Base-by-base conservation (phyloP, 202 grass and related monocot species). In the Schoenoplectus tabernaemontani region DNA sequence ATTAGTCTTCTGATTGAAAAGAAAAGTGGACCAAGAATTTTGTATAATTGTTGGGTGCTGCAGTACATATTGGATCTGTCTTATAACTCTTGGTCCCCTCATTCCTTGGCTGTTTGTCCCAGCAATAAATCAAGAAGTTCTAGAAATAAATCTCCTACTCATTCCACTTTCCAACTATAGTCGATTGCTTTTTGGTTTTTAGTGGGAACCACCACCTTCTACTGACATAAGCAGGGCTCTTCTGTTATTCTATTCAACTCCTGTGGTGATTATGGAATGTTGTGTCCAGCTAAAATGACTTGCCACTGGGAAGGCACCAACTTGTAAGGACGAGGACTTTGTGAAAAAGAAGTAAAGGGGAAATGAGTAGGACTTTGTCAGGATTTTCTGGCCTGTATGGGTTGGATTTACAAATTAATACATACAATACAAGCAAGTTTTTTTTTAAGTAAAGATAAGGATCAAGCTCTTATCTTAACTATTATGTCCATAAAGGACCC, bases 141-240 rank as follows among this genome's bases (percentile, higher is more conserved):
- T 56, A 56, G 15, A 56, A 56, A 56, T 56, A 56, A 50, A 63
- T 65, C 34, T 28, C 42, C 43, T 80, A 7, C 62, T 32, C 15
- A 65, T 65, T 70, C 64, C 64, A 82, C 63, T 72, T 72, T 82
- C 39, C 47, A 75, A 76, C 28, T n/a, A n/a, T 23, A 53, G 47
- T 83, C 64, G 41, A 83, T 76, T 76, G 81, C 2, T 34, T 70
- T 44, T 70, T 37, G 50, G 20, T n/a, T 61, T 75, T 7, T 5
- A 63, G 10, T 65, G 39, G 59, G 58, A 7, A 22, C 75, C 51
- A 43, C 75, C 32, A 56, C 78, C 78, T 65, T 46, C 23, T 50
- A 43, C 50, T 36, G 57, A 46, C 78, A 80, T 80, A 41, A 74
- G 44, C 63, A 11, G 74, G 75, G 46, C 54, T 51, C 59, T 59